Evolutionary conservation across 2,329 filamentous ascomycete species (phyloP).

Genomic region (Aspergillus texensis): DNA sequence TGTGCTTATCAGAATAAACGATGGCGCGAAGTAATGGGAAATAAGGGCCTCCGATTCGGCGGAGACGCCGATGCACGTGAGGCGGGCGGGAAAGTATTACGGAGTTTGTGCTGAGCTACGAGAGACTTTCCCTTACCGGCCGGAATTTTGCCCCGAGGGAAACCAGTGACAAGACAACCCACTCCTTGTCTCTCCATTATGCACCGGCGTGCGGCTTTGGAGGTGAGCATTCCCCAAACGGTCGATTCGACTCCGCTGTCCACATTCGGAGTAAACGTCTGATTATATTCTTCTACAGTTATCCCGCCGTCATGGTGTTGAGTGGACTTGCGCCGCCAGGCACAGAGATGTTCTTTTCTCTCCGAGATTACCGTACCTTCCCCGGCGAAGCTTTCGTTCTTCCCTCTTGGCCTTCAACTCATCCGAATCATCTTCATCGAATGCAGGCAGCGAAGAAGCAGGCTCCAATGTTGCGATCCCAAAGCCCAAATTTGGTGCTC

Average conservation of each 20-base stretch:
- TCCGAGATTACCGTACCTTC: constrained; percentile 20
- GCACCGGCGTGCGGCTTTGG: constrained; percentile 37
- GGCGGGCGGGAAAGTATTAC: constrained; percentile 22
- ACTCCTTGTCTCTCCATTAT: constrained; percentile 27
- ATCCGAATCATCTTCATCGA: constrained; percentile 29
- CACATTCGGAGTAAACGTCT: neutral
- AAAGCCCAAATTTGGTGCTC: constrained; percentile 33
- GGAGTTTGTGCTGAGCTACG: constrained; percentile 8
- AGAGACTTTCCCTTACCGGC: constrained; percentile 9
- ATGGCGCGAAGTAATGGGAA: constrained; percentile 21
- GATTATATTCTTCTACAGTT: constrained; percentile 28
- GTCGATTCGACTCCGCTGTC: neutral
- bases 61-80: constrained; percentile 36
- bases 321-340: constrained; percentile 40
- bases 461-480: constrained; percentile 13
- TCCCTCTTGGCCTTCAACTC: constrained; percentile 31
- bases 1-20: constrained; percentile 18
- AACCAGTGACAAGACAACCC: constrained; percentile 19
- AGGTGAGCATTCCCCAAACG: constrained; percentile 25
- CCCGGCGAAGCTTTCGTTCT: constrained; percentile 39
- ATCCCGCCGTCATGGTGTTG: constrained; percentile 41
- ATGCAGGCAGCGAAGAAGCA: constrained; percentile 25
- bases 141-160: constrained; percentile 20
- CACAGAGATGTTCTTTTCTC: constrained; percentile 25
- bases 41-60: constrained; percentile 34